These are phyloP conservation scores for Phialophora verrucosa DNA, from an alignment of 2,329 filamentous ascomycete species.

Conservation along the genomic window DNA sequence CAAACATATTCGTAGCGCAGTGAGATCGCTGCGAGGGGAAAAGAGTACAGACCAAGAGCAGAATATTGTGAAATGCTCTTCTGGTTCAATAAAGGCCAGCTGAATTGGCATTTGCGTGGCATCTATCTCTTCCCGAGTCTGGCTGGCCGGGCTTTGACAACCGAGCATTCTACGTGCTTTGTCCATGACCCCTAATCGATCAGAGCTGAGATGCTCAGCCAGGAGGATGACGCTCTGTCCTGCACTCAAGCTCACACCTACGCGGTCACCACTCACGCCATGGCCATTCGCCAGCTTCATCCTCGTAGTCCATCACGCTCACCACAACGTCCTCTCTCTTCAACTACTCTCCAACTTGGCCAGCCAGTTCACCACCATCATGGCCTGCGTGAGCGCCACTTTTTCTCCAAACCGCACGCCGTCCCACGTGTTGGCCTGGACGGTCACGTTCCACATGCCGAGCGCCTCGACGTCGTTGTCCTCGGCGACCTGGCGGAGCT, in stretches of 20 bases:
- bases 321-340: neutral
- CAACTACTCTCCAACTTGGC: conserved; percentile 26
- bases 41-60: conserved; percentile 43
- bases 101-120: neutral
- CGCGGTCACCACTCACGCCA: neutral
- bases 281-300: neutral
- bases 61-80: conserved; percentile 61
- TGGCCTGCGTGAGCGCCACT: conserved; percentile 51
- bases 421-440: conserved; percentile 49
- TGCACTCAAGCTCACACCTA: neutral
- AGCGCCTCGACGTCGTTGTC: conserved; percentile 49
- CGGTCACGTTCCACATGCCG: conserved; percentile 52
- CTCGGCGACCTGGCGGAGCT: conserved; percentile 45
- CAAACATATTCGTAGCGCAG: neutral
- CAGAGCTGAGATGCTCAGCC: too few relatives aligned
- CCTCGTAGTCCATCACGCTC: neutral
- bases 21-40: neutral
- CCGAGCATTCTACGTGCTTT: neutral
- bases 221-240: neutral
- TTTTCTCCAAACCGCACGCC: conserved; percentile 48
- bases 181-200: too few relatives aligned
- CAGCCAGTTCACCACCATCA: conserved; percentile 48
- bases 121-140: neutral
- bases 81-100: neutral
- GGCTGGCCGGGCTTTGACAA: too few relatives aligned